Evolutionary conservation across 495 filamentous ascomycete species (phyloP), one percentile per base, ranked within the genome.

Genomic region (Aspergillus carlsbadensis): DNA sequence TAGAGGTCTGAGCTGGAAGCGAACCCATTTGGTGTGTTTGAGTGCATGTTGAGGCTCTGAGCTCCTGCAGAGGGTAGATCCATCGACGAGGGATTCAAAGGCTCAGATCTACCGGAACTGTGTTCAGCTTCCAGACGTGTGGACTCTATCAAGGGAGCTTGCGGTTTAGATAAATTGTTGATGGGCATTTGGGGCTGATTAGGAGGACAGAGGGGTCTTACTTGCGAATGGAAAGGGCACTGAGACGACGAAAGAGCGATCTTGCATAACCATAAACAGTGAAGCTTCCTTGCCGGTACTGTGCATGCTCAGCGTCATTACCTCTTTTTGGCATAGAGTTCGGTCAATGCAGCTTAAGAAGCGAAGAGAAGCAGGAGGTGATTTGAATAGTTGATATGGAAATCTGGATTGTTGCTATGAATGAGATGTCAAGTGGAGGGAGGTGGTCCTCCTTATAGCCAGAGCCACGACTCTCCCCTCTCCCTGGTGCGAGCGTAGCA

Each of bases 281-380:
- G 71, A 73, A 63, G 56, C 71, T 66, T 65, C 64, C 72, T 64
- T 63, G 72, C 62, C 73, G 57, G 67, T 69, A 65, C 56, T 66
- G 42, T 67, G 66, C 61, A 67, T 63, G 60, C 67, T 71, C 57
- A 75, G 58, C 58, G 66, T 67, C 66, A 73, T 74, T 43, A 54
- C 63, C 57, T 59, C 34, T 48, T 52, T 59, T 67, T 42, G 67
- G 65, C 70, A 75, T 73, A 41, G 57, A 61, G 42, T 14, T 43
- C 5, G 35, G 26, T 37, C 6, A 48, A 56, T 35, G 15, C 14
- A 52, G 17, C 29, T 46, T 11, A 17, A 35, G 5, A 21, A 35
- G 11, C 3, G 22, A 18, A 39, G 52, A n/a, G 17, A 34, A 17
- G 22, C 14, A 21, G 13, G 15, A 14, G 33, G 18, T 21, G 10